A percentile compares a stretch with the other conserved stretches of the same genome.
Conservation (phyloP, 2,329 filamentous ascomycete genomes). For the Mycosphaerella sp. region DNA sequence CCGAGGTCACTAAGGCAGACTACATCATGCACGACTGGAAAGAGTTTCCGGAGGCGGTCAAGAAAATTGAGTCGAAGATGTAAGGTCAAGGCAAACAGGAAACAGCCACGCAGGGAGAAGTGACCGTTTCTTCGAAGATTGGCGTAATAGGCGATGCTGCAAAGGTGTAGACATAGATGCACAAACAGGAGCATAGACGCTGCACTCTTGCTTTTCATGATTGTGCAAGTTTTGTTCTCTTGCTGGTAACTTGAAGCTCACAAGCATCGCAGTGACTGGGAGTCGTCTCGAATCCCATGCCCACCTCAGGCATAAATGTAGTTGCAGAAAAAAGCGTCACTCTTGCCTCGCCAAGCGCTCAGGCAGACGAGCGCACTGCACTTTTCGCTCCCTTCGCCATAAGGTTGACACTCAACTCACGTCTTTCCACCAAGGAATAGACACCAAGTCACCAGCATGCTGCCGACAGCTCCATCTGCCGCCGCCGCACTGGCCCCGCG, state of each 20-base stretch:
- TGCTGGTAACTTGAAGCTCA: background rate
- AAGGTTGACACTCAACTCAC: no score
- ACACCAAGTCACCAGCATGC: background rate
- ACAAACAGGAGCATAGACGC: background rate
- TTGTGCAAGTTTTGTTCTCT: background rate
- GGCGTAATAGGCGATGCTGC: no score
- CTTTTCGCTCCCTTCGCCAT: no score
- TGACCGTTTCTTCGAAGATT: no score
- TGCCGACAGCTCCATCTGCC: background rate
- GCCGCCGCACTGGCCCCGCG: background rate
- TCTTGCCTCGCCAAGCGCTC: background rate
- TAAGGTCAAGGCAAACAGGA: background rate
- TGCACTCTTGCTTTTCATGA: background rate
- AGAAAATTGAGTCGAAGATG: slow-evolving; percentile 42
- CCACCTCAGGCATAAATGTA: no score
- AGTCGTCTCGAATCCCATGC: background rate
- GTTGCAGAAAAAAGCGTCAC: background rate
- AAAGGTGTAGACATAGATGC: background rate
- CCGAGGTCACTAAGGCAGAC: slow-evolving; percentile 43
- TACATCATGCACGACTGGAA: slow-evolving; percentile 50
- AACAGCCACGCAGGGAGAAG: background rate
- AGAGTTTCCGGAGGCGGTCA: slow-evolving; percentile 45
- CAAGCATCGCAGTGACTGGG: background rate
- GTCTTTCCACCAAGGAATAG: no score
- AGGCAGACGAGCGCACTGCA: background rate